Conservation (phyloP, 495 filamentous ascomycete genomes). For the Aspergillus cristatus region DNA sequence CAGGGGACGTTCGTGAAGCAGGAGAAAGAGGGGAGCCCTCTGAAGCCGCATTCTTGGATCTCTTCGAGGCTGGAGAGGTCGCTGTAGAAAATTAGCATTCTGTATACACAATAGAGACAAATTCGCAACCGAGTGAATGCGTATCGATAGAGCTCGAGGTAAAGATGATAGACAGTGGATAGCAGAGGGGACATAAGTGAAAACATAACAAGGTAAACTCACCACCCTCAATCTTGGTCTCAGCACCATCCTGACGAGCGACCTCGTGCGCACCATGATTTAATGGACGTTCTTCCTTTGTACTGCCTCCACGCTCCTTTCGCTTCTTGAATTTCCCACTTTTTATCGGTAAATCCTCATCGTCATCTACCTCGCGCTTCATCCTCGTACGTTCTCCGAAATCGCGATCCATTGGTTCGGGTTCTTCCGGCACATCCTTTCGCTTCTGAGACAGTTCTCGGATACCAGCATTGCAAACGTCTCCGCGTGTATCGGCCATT, state of each 20-base stretch:
- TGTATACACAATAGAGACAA: no score
- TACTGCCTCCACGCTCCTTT: conserved; percentile 39
- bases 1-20: conserved; percentile 38
- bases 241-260: conserved; percentile 57
- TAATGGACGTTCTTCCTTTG: conserved; percentile 48
- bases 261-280: conserved; percentile 54
- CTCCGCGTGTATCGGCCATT: conserved; percentile 53
- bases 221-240: conserved; percentile 51
- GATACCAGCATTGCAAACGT: conserved; percentile 63
- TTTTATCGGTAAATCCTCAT: conserved; percentile 43
- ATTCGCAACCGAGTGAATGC: neutral
- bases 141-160: no score
- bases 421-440: conserved; percentile 49
- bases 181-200: no score
- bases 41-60: conserved; percentile 44
- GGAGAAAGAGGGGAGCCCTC: conserved; percentile 53
- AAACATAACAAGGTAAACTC: conserved; percentile 21
- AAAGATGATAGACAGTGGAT: no score
- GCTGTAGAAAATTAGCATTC: conserved; percentile 14
- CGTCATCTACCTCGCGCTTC: conserved; percentile 45
- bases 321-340: conserved; percentile 41
- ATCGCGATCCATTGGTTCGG: conserved; percentile 33
- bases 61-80: conserved; percentile 38
- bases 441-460: conserved; percentile 55
- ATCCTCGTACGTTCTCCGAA: conserved; percentile 35